A percentile compares a stretch with the other conserved stretches of the same genome.
phyloP scores from a whole-genome alignment of 1,284 basidiomycete genomes.

The Ustilago loliicola region DNA sequence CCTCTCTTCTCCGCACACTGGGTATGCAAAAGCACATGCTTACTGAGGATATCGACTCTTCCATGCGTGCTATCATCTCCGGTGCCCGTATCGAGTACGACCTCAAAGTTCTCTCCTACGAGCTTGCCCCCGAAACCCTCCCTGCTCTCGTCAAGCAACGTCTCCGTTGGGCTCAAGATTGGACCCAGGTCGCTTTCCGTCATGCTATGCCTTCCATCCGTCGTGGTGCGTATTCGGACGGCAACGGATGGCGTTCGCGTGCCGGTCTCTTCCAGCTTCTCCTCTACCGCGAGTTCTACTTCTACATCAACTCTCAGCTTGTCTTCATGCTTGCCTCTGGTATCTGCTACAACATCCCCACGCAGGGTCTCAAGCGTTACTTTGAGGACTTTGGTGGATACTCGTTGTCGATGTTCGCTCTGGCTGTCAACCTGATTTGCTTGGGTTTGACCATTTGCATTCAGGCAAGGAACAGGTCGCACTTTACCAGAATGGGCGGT shows the following conservation, averaged over 20 bases:
- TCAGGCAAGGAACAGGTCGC: slow-evolving; percentile 52
- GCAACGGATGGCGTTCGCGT: slow-evolving; percentile 52
- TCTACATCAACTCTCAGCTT: slow-evolving; percentile 61
- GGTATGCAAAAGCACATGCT: slow-evolving; percentile 63
- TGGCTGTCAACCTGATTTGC: slow-evolving; percentile 57
- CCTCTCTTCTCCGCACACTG: slow-evolving; percentile 56
- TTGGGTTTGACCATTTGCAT: slow-evolving; percentile 51
- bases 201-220: slow-evolving; percentile 56
- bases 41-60: slow-evolving; percentile 65
- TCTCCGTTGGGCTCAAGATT: slow-evolving; percentile 64
- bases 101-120: slow-evolving; percentile 60
- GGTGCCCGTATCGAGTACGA: slow-evolving; percentile 65
- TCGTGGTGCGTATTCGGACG: slow-evolving; percentile 57
- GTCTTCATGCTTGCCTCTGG: slow-evolving; percentile 50
- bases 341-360: slow-evolving; percentile 54
- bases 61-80: slow-evolving; percentile 61
- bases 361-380: slow-evolving; percentile 38
- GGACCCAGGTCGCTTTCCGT: slow-evolving; percentile 63
- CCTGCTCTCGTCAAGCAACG: slow-evolving; percentile 61
- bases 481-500: slow-evolving; percentile 50
- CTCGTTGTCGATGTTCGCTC: slow-evolving; percentile 46
- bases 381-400: slow-evolving; percentile 58
- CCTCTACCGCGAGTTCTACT: slow-evolving; percentile 60
- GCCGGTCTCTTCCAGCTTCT: slow-evolving; percentile 61
- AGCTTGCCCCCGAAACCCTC: slow-evolving; percentile 60